Percentiles rank a stretch among this genome's conserved stretches.
phyloP scores from a whole-genome alignment of 78 protist genomes.

The Chrysochromulina tobinii region DNA sequence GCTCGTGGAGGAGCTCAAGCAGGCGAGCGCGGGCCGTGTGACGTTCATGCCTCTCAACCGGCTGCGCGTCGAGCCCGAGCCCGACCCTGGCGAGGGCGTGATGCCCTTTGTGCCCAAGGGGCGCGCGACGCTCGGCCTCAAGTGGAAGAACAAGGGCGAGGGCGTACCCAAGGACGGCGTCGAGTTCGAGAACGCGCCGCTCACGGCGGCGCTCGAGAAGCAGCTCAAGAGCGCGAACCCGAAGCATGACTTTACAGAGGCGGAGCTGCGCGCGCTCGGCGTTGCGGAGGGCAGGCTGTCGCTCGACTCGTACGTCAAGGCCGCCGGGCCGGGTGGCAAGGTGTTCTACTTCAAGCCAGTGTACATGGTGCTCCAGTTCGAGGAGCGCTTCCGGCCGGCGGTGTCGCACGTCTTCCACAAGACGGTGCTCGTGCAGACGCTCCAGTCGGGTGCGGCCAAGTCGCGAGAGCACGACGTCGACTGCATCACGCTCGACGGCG shows the following conservation, averaged over 20 bases:
- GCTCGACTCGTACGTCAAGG: too few relatives aligned
- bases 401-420: constrained; percentile 77
- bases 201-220: too few relatives aligned
- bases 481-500: constrained; percentile 92
- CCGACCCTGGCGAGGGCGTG: background rate
- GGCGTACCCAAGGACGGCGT: too few relatives aligned
- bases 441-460: constrained; percentile 65
- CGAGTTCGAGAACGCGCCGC: too few relatives aligned
- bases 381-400: background rate
- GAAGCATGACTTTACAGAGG: too few relatives aligned
- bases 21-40: constrained; percentile 77
- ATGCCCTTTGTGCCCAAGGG: background rate
- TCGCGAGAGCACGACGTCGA: constrained; percentile 57
- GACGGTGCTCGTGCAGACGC: constrained; percentile 62
- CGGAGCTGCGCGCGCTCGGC: too few relatives aligned
- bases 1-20: constrained; percentile 48
- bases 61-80: constrained; percentile 13
- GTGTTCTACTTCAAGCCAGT: background rate
- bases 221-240: too few relatives aligned
- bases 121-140: background rate
- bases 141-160: too few relatives aligned
- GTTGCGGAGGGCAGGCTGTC: too few relatives aligned
- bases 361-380: constrained; percentile 1
- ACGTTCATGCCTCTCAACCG: constrained; percentile 92
- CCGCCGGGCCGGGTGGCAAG: background rate